A percentile compares a stretch with the other conserved stretches of the same genome.
Conservation (phyloP, 1,139 yeast genomes). For the Groenewaldozyma sp. region DNA sequence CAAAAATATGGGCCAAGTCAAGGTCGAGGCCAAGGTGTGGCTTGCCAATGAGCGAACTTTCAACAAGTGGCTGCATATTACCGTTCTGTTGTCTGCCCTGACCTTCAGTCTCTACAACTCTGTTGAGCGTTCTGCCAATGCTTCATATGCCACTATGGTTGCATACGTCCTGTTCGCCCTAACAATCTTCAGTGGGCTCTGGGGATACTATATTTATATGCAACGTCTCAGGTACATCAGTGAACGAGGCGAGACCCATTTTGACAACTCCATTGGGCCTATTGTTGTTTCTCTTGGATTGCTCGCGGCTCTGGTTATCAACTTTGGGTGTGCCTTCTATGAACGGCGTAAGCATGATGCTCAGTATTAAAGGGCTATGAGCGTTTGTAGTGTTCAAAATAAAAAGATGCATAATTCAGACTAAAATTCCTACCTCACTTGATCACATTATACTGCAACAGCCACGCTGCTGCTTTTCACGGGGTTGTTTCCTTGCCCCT, state of each 20-base stretch:
- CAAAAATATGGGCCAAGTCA: conserved; percentile 84
- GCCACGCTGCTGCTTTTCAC: neutral
- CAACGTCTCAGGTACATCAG: conserved; percentile 63
- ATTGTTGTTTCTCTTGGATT: conserved; percentile 66
- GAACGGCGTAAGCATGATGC: conserved; percentile 5
- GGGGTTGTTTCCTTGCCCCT: too few species aligned
- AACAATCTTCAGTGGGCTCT: conserved; percentile 71
- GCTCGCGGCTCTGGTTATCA: conserved; percentile 54
- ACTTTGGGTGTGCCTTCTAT: conserved; percentile 36
- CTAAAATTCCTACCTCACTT: neutral
- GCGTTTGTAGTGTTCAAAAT: neutral
- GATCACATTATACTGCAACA: conserved; percentile 4
- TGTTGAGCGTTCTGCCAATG: conserved; percentile 49
- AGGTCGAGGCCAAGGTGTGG: conserved; percentile 97
- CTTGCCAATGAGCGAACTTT: conserved; percentile 96
- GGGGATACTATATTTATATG: conserved; percentile 81
- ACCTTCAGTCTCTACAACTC: conserved; percentile 79
- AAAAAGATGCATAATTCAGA: neutral
- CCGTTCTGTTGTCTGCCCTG: conserved; percentile 77
- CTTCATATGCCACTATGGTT: conserved; percentile 35
- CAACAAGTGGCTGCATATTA: conserved; percentile 89
- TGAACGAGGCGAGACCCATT: conserved; percentile 75
- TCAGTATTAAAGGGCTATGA: too few species aligned
- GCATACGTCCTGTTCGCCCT: conserved; percentile 75
- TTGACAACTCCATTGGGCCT: conserved; percentile 89